Base-by-base conservation (phyloP, 352 stramenopile species). In the Plasmopara viticola region DNA sequence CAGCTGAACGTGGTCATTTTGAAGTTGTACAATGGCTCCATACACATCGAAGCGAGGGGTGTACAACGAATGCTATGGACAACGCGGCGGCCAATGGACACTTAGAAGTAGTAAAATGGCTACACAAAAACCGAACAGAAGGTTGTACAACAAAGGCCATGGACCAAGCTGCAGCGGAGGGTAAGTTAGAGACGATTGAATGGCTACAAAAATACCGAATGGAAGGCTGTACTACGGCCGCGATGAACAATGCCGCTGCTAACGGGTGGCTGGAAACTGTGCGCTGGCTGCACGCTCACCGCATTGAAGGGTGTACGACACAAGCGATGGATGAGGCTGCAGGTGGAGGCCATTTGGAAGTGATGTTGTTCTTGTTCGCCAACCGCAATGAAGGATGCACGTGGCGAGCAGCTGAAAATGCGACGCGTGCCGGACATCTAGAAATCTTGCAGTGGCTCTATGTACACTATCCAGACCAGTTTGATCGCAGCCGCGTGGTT, bases 311-410 rank as follows among this genome's bases (percentile, higher is more conserved):
- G 10, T 77, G 68, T 40, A 72, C 61, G 6, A 52, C 53, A 13
- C 39, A 17, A n/a, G 68, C 68, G 29, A 78, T 74, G 62, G 58
- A 74, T 52, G 57, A 58, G 5, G 68, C 68, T 13, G 65, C 68
- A 44, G 56, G 53, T 8, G 52, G 51, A 0, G 62, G 62, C 2
- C 62, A 78, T 65, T 67, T 77, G 10, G 29, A 71, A 25, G 56
- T 72, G 25, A 15, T 78, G 9, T 39, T 61, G 44, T 78, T 63
- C 49, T 46, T 74, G 15, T 62, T 59, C 7, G 14, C 37, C 6
- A 55, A 60, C 12, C 49, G 55, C 6, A 57, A 17, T 4, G 61
- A 75, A 15, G 64, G 61, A 5, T 73, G 64, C 38, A 65, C 67
- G 17, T 48, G 46, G 51, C 42, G 34, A 29, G 66, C 66, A 12